Percentiles rank a stretch among this genome's conserved stretches.
Conservation (phyloP, 352 stramenopile genomes). For the Plasmopara muralis region DNA sequence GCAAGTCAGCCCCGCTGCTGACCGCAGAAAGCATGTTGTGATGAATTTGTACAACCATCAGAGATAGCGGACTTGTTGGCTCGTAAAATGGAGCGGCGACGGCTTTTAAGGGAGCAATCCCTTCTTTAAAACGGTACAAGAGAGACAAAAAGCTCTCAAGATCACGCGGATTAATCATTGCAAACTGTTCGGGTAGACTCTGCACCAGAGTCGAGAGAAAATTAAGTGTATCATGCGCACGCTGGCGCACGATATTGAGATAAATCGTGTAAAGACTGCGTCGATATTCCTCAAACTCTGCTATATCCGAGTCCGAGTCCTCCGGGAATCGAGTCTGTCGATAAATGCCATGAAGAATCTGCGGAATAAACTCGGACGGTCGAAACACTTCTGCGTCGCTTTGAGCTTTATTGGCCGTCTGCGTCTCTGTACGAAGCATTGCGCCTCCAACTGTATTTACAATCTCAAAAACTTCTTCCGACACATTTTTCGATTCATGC, state of each 20-base stretch:
- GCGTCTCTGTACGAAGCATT: constrained; percentile 54
- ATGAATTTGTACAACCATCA: constrained; percentile 68
- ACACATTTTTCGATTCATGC: constrained; percentile 78
- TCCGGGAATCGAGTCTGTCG: constrained; percentile 74
- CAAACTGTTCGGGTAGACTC: constrained; percentile 44
- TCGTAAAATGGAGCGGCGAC: constrained; percentile 54
- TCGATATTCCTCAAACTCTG: constrained; percentile 81
- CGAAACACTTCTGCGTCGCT: constrained; percentile 49
- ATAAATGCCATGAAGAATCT: constrained; percentile 81
- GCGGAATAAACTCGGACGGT: constrained; percentile 64
- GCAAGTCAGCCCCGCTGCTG: constrained; percentile 18
- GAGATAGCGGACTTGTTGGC: constrained; percentile 51
- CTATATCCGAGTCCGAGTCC: constrained; percentile 64
- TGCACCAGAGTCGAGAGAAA: constrained; percentile 64
- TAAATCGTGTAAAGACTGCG: constrained; percentile 83
- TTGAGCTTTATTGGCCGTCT: constrained; percentile 17
- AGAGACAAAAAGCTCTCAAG: constrained; percentile 78
- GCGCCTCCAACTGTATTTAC: constrained; percentile 67
- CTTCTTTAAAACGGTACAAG: constrained; percentile 81
- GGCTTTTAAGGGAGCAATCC: constrained; percentile 51
- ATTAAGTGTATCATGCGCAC: constrained; percentile 55
- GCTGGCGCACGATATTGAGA: constrained; percentile 75
- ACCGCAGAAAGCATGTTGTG: constrained; percentile 42
- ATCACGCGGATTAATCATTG: constrained; percentile 45
- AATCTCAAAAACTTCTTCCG: constrained; percentile 82